Conservation (phyloP, 2,329 filamentous ascomycete genomes). For the Botrytis fabae region DNA sequence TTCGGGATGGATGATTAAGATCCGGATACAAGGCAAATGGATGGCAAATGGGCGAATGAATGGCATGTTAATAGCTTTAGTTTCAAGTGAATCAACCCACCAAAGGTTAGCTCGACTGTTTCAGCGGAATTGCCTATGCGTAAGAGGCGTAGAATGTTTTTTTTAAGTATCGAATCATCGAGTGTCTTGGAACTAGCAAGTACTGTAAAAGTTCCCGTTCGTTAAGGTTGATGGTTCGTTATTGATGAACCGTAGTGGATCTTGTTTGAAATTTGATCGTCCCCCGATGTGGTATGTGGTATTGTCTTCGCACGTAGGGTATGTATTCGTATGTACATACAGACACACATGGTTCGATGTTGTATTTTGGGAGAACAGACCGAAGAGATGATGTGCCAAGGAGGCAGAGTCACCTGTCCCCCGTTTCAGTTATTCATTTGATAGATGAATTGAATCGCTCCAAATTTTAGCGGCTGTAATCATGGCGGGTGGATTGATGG, state of each 20-base stretch:
- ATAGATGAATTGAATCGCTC: neutral
- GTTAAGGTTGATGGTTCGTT: neutral
- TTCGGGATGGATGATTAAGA: neutral
- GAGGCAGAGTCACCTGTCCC: neutral
- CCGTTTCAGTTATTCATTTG: slow-evolving; percentile 3
- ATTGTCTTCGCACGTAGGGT: slow-evolving; percentile 1
- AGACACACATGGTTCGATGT: neutral
- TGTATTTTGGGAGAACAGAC: neutral
- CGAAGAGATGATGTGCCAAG: slow-evolving; percentile 4
- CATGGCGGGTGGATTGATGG: neutral
- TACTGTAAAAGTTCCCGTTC: neutral
- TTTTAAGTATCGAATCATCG: neutral
- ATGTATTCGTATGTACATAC: neutral
- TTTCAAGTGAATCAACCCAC: neutral
- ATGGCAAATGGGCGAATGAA: neutral
- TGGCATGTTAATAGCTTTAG: neutral
- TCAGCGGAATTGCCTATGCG: neutral
- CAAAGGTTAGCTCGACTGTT: neutral
- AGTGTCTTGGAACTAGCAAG: slow-evolving; percentile 3
- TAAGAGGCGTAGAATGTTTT: neutral
- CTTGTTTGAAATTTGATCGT: neutral
- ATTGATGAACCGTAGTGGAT: neutral
- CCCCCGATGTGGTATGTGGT: neutral
- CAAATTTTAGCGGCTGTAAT: neutral
- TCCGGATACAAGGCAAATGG: neutral